A percentile compares a stretch with the other conserved stretches of the same genome.
Evolutionary conservation across 2,329 filamentous ascomycete genomes (phyloP).

Genomic region (Penicillium sp.): DNA sequence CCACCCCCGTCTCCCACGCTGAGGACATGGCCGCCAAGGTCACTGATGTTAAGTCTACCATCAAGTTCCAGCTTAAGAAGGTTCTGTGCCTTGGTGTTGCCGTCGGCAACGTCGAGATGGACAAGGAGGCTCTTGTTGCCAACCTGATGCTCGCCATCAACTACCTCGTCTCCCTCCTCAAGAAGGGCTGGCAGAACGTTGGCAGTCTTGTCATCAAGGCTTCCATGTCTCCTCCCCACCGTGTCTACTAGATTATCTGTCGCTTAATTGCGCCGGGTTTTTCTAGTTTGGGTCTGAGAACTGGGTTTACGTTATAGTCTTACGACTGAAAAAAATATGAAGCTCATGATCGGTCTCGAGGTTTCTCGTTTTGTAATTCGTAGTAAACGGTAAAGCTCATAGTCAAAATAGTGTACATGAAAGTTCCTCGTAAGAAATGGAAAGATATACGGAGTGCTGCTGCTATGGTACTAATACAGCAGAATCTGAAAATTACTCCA

Average conservation of each 20-base stretch:
- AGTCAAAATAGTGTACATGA: slow-evolving; percentile 4
- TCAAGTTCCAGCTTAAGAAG: slow-evolving; percentile 99
- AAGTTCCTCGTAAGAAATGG: background rate
- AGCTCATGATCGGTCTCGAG: slow-evolving; percentile 32
- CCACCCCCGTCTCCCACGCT: slow-evolving; percentile 92
- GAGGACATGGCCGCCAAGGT: slow-evolving; percentile 94
- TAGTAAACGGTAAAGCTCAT: background rate
- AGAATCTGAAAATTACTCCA: slow-evolving; percentile 55
- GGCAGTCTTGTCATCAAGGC: slow-evolving; percentile 99
- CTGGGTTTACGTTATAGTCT: slow-evolving; percentile 33
- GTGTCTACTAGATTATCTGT: slow-evolving; percentile 73
- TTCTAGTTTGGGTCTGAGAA: slow-evolving; percentile 22
- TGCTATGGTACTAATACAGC: slow-evolving; percentile 6
- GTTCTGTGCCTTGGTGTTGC: slow-evolving; percentile 99
- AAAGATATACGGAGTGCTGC: background rate
- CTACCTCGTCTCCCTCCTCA: slow-evolving; percentile 98
- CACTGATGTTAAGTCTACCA: slow-evolving; percentile 99
- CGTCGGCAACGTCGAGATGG: slow-evolving; percentile 98
- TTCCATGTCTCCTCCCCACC: slow-evolving; percentile 98
- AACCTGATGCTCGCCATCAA: slow-evolving; percentile 99
- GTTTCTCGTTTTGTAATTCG: background rate
- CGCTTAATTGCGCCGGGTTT: slow-evolving; percentile 28
- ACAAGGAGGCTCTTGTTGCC: slow-evolving; percentile 86
- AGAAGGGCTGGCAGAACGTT: slow-evolving; percentile 99
- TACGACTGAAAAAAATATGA: slow-evolving; percentile 32